Conservation (phyloP, 2,329 filamentous ascomycete species). For the Colletotrichum sansevieriae region DNA sequence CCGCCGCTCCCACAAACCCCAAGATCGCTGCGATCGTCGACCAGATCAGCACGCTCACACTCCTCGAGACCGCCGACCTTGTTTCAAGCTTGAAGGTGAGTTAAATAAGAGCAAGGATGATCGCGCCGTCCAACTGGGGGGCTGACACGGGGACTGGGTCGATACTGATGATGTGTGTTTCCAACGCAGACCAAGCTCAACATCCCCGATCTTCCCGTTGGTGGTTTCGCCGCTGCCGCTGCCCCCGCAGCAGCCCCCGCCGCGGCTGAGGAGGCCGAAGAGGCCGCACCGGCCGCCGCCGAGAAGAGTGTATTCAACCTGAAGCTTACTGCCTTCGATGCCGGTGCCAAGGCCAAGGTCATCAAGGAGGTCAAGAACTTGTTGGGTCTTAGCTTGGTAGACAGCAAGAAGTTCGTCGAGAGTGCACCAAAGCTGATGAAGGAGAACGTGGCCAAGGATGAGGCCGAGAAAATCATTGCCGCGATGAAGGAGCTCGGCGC, state of each 20-base stretch:
- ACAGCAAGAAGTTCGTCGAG: conserved; percentile 99
- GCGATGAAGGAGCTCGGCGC: conserved; percentile 94
- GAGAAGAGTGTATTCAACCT: conserved; percentile 98
- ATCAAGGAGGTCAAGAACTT: conserved; percentile 99
- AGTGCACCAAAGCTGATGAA: conserved; percentile 98
- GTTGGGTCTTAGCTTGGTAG: conserved; percentile 94
- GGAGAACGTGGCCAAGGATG: conserved; percentile 98
- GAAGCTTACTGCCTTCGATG: conserved; percentile 92
- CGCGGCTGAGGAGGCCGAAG: conserved; percentile 84
- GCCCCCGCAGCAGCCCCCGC: conserved; percentile 65
- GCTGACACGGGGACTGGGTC: conserved; percentile 15
- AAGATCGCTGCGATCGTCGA: conserved; percentile 97
- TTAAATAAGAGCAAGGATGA: conserved; percentile 10
- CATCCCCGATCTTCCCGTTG: conserved; percentile 97
- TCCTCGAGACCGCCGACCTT: conserved; percentile 96
- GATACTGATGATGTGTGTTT: conserved; percentile 19
- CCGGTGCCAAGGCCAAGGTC: conserved; percentile 93
- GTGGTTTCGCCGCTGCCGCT: conserved; percentile 84
- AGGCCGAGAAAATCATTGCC: conserved; percentile 98
- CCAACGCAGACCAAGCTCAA: conserved; percentile 83
- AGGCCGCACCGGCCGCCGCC: conserved; percentile 87
- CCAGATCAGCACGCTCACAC: conserved; percentile 97
- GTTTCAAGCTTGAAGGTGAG: conserved; percentile 94
- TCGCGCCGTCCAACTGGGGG: conserved; percentile 9
- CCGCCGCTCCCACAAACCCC: conserved; percentile 74